phyloP scores from a whole-genome alignment of 306 rosid species.

The Hippophae gyantsensis region DNA sequence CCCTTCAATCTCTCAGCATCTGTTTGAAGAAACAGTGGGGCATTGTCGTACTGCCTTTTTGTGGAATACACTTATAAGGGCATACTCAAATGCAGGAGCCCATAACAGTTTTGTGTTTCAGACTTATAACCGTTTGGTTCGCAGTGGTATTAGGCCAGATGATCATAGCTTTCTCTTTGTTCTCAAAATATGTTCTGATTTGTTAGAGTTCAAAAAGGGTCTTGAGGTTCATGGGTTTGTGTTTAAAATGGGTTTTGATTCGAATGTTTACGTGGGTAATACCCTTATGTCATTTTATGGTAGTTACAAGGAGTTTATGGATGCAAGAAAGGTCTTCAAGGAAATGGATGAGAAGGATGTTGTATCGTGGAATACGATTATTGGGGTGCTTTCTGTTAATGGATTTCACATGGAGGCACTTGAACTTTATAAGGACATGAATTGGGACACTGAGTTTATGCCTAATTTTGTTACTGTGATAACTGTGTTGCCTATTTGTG shows the following conservation, averaged over 20 bases:
- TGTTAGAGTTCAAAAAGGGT: conserved; percentile 42
- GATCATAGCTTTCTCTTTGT: conserved; percentile 70
- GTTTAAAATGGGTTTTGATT: conserved; percentile 53
- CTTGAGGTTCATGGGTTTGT: conserved; percentile 64
- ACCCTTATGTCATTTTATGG: conserved; percentile 63
- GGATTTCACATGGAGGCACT: conserved; percentile 36
- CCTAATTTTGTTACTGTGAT: conserved; percentile 57
- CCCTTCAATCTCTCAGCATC: conserved; percentile 27
- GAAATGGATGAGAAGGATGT: conserved; percentile 74
- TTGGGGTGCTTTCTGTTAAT: conserved; percentile 49
- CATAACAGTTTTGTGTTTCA: conserved; percentile 29
- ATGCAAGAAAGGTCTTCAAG: conserved; percentile 50
- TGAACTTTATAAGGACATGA: conserved; percentile 37
- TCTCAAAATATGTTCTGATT: conserved; percentile 58
- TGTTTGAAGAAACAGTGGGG: conserved; percentile 37
- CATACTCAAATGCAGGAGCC: conserved; percentile 40
- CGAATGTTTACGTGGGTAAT: conserved; percentile 64
- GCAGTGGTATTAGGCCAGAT: conserved; percentile 45
- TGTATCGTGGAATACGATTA: conserved; percentile 66
- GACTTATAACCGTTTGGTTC: conserved; percentile 59
- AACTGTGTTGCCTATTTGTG: conserved; percentile 55
- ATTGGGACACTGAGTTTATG: conserved; percentile 19
- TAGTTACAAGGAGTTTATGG: conserved; percentile 27
- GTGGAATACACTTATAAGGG: conserved; percentile 75
- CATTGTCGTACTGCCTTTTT: conserved; percentile 49